Base-by-base conservation (phyloP, 768 basidiomycete genomes). In the Fomitopsis pulvina region DNA sequence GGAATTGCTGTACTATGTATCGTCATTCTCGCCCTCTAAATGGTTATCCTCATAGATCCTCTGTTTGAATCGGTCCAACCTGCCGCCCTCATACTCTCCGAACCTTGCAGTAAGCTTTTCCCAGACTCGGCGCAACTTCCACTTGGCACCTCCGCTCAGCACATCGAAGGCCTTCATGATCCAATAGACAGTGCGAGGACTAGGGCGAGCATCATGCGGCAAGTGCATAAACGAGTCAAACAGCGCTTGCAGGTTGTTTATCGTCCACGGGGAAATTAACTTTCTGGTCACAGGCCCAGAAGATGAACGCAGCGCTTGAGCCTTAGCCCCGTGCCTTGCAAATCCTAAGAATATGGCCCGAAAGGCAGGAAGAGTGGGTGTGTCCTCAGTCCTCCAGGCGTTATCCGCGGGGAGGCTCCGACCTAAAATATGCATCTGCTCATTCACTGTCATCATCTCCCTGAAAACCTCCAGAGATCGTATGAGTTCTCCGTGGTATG, bases 311-410 rank as follows among this genome's bases (percentile, higher is more conserved):
- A 63, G 58, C 28, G 66, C 54, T 6, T 20, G 24, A 20, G 7
- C 21, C 30, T 26, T 42, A 32, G 47, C 51, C 22, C 77, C 86
- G 56, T 87, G 80, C 10, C 76, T 77, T 6, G 72, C 69, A 62
- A 90, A 92, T 1, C 87, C 89, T 16, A 85, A 73, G 60, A 93
- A 91, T 34, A 93, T 62, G 16, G 78, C 78, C 20, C 87, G 79
- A 63, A 84, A 92, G 27, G 80, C 70, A 20, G 75, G 65, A 41
- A 60, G 29, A 1, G 72, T 77, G 2, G 78, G 78, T 22, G 60
- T 63, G 48, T 72, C 76, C 7, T 60, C 45, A 4, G 30, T 46
- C 7, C 45, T 7, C 10, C 30, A 46, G 14, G 45, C 20, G 24
- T 45, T 20, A 32, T 34, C 32, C 7, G 25, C 21, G 12, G 29